These are phyloP conservation scores for Podaxis mareebaensis DNA, from an alignment of 768 basidiomycete species.

Conservation along the genomic window DNA sequence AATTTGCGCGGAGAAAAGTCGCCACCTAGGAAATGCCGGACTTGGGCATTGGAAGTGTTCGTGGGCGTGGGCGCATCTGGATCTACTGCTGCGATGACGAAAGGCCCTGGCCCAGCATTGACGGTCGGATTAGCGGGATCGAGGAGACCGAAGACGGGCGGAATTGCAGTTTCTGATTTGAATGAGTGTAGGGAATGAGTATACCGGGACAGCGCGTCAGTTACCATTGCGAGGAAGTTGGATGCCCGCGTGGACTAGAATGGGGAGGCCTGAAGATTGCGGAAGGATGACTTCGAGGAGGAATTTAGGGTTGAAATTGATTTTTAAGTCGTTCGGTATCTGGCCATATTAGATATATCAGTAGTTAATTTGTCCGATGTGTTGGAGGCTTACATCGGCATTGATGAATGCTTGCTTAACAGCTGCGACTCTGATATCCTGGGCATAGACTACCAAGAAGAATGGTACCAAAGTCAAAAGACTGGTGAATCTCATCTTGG, in stretches of 20 bases:
- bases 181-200: neutral
- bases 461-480: neutral
- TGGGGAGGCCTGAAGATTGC: slow-evolving; percentile 19
- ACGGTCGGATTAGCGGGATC: slow-evolving; percentile 22
- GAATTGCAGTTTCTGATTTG: slow-evolving; percentile 33
- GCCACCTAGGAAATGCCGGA: slow-evolving; percentile 45
- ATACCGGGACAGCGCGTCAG: too few species aligned
- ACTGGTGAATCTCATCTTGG: slow-evolving; percentile 4
- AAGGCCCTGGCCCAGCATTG: slow-evolving; percentile 29
- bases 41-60: slow-evolving; percentile 35
- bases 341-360: slow-evolving; percentile 1
- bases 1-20: slow-evolving; percentile 25
- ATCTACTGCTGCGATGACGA: slow-evolving; percentile 41
- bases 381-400: slow-evolving; percentile 22
- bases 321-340: slow-evolving; percentile 25
- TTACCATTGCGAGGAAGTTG: slow-evolving; percentile 28
- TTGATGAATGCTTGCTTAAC: slow-evolving; percentile 27
- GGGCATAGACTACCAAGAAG: slow-evolving; percentile 16
- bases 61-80: slow-evolving; percentile 47
- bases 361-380: neutral
- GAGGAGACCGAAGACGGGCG: slow-evolving; percentile 31
- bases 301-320: slow-evolving; percentile 28
- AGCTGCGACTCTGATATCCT: slow-evolving; percentile 23
- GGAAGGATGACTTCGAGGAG: slow-evolving; percentile 30
- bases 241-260: slow-evolving; percentile 28